Evolutionary conservation across 2,329 filamentous ascomycete species (phyloP).

Genomic region (Pyricularia sp.): DNA sequence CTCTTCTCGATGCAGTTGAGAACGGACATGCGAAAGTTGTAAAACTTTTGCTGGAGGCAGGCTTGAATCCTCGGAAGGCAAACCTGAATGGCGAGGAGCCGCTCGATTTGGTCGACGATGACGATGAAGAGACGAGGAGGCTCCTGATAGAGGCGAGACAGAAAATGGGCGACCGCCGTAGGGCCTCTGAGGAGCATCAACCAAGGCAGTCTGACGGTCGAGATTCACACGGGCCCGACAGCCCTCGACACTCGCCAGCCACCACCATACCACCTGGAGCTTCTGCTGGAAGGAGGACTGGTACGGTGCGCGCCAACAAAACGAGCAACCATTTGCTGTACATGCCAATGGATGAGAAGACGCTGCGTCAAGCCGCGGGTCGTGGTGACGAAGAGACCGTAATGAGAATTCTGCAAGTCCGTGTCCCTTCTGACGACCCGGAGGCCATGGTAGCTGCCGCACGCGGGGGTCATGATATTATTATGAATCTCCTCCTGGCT

Average conservation of each 20-base stretch:
- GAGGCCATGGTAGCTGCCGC: slow-evolving; percentile 86
- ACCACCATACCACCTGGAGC: slow-evolving; percentile 21
- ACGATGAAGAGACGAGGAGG: slow-evolving; percentile 65
- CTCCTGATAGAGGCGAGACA: slow-evolving; percentile 52
- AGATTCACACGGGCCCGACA: slow-evolving; percentile 47
- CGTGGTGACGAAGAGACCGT: slow-evolving; percentile 54
- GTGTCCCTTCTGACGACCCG: slow-evolving; percentile 59
- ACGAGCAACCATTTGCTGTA: slow-evolving; percentile 56
- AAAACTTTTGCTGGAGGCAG: slow-evolving; percentile 70
- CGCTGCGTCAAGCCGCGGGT: slow-evolving; percentile 49
- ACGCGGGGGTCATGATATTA: slow-evolving; percentile 80
- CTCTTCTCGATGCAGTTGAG: slow-evolving; percentile 90
- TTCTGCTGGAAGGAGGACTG: slow-evolving; percentile 36
- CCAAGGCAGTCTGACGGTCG: slow-evolving; percentile 36
- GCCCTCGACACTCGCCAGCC: slow-evolving; percentile 48
- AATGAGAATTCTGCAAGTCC: slow-evolving; percentile 50
- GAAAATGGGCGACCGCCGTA: slow-evolving; percentile 42
- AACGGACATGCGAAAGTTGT: slow-evolving; percentile 90
- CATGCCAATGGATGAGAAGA: slow-evolving; percentile 54
- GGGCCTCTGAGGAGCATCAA: slow-evolving; percentile 50
- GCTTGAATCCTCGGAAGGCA: slow-evolving; percentile 82
- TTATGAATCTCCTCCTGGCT: slow-evolving; percentile 69
- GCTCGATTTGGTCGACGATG: slow-evolving; percentile 68
- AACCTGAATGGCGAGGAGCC: slow-evolving; percentile 92
- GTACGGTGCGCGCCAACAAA: slow-evolving; percentile 51